These are phyloP conservation scores for Cucumis hystrix DNA, from an alignment of 306 rosid species.

Conservation along the genomic window DNA sequence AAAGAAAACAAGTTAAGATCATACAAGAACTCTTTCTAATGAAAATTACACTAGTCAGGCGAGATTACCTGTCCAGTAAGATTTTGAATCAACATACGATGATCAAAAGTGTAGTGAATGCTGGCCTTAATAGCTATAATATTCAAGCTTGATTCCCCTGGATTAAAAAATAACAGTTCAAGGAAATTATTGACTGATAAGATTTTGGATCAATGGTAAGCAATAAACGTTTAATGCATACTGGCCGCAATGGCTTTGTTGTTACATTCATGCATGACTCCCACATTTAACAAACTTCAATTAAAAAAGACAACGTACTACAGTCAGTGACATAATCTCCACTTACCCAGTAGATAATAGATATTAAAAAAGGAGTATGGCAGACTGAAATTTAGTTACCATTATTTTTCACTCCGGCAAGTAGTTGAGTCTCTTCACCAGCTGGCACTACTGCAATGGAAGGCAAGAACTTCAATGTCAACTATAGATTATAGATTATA, in stretches of 20 bases:
- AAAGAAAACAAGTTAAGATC: not conserved
- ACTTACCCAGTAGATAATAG: not conserved
- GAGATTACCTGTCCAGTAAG: conserved; percentile 65
- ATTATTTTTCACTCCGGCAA: conserved; percentile 76
- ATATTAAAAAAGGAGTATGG: not conserved
- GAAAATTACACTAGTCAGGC: not conserved
- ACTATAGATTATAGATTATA: not conserved
- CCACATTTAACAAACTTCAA: conserved; percentile 23
- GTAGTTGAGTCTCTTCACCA: conserved; percentile 74
- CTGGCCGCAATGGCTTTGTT: conserved; percentile 49
- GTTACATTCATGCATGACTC: conserved; percentile 49
- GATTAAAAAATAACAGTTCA: conserved; percentile 21
- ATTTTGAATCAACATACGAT: conserved; percentile 64
- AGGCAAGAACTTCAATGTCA: conserved; percentile 4
- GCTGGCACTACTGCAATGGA: conserved; percentile 61
- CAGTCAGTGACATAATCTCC: not conserved
- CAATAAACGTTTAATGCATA: conserved; percentile 67
- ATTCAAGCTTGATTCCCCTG: conserved; percentile 69
- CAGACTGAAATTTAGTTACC: conserved; percentile 35
- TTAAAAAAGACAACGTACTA: conserved; percentile 19
- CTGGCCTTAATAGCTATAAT: conserved; percentile 77
- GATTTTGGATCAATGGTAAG: conserved; percentile 57
- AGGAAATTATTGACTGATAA: conserved; percentile 26
- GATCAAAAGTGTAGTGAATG: conserved; percentile 74
- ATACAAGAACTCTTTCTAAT: not conserved